Conservation (phyloP, 108 stramenopile genomes). For the Skeletonema costatum region DNA sequence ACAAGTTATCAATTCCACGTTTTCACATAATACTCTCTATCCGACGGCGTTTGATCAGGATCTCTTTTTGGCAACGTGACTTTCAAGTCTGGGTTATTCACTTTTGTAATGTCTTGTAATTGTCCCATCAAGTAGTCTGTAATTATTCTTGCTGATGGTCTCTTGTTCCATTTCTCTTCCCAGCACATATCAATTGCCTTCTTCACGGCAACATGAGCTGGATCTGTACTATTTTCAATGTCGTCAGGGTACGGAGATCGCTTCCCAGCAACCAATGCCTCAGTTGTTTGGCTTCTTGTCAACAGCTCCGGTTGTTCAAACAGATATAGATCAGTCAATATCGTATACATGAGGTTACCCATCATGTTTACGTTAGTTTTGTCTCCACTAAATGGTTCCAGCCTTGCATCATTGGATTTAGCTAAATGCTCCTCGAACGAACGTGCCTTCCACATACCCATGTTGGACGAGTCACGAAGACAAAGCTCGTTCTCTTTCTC, state of each 20-base stretch:
- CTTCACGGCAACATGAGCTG: conserved; percentile 37
- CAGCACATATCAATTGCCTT: conserved; percentile 54
- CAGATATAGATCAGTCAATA: conserved; percentile 38
- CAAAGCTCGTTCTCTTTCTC: conserved; percentile 21
- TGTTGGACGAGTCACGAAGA: conserved; percentile 18
- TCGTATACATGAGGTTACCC: conserved; percentile 47
- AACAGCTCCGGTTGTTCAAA: conserved; percentile 45
- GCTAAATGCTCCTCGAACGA: conserved; percentile 33
- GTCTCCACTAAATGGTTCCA: background rate
- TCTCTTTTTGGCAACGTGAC: conserved; percentile 39
- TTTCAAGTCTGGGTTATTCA: conserved; percentile 31
- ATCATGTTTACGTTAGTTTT: conserved; percentile 50
- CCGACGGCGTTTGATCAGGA: conserved; percentile 25
- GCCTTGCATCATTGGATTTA: background rate
- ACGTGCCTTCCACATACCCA: conserved; percentile 42
- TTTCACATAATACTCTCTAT: conserved; percentile 14
- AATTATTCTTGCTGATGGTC: conserved; percentile 35
- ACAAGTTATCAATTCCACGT: background rate
- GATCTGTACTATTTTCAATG: conserved; percentile 36
- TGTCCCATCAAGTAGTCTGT: conserved; percentile 38
- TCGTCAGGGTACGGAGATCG: conserved; percentile 36
- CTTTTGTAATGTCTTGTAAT: conserved; percentile 30
- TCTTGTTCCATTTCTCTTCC: conserved; percentile 36
- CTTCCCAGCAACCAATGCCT: conserved; percentile 31
- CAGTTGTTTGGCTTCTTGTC: conserved; percentile 6